Conservation (phyloP, 2,329 filamentous ascomycete species). For the Atkinsonella texensis region DNA sequence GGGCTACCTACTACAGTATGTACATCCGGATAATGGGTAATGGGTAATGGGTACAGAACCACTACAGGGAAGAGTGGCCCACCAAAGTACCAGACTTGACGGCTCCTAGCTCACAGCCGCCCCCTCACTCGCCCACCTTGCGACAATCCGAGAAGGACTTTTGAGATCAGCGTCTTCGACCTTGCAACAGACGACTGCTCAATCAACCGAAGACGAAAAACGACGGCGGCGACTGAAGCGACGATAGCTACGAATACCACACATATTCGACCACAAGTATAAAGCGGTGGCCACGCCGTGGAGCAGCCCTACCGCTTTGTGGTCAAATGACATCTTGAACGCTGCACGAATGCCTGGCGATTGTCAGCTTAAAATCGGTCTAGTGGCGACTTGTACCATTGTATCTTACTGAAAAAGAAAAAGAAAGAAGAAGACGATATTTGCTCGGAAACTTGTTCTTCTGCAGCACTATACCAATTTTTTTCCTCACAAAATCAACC, state of each 20-base stretch:
- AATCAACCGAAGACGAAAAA: not conserved
- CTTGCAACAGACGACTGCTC: not conserved
- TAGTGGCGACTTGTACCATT: not conserved
- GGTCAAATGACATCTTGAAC: not conserved
- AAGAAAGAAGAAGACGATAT: too few species aligned
- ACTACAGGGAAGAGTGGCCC: not conserved
- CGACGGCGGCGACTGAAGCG: not conserved
- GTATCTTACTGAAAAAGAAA: not conserved
- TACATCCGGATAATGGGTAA: too few species aligned
- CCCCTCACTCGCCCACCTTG: not conserved
- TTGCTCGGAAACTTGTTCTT: too few species aligned
- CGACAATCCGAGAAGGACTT: not conserved
- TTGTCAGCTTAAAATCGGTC: not conserved
- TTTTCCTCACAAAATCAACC: too few species aligned
- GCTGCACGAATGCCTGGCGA: not conserved
- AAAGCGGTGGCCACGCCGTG: too few species aligned
- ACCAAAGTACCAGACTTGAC: not conserved
- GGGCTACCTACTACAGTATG: not conserved
- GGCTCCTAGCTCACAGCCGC: not conserved
- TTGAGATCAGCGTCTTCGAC: not conserved
- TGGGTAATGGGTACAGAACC: too few species aligned
- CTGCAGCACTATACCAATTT: too few species aligned
- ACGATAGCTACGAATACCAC: not conserved
- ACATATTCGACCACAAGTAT: too few species aligned
- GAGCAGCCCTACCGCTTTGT: not conserved